A percentile compares a stretch with the other conserved stretches of the same genome.
phyloP scores from a whole-genome alignment of 2,329 filamentous ascomycete species.

The Sporothrix curviconia region DNA sequence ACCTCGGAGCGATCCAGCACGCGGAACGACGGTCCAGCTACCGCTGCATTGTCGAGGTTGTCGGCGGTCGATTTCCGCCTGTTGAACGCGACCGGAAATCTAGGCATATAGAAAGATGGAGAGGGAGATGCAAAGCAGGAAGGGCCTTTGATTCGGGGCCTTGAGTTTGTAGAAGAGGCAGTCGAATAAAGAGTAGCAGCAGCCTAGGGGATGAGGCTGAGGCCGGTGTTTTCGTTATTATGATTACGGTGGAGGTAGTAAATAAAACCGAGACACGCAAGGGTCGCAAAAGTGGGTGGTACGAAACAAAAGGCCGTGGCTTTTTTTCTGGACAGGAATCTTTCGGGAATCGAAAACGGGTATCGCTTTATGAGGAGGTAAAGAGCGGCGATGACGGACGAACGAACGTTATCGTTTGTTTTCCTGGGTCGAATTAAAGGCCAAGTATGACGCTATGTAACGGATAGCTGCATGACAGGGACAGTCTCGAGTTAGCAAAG shows the following conservation, averaged over 20 bases:
- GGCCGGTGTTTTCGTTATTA: not conserved
- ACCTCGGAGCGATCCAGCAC: slow-evolving; percentile 50
- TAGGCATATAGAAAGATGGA: slow-evolving; percentile 48
- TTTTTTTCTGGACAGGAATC: not conserved
- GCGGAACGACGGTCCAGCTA: slow-evolving; percentile 49
- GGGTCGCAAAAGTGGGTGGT: slow-evolving; percentile 4
- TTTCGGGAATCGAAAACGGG: not conserved
- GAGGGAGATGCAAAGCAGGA: not conserved
- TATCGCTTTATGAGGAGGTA: not conserved
- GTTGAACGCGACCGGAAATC: slow-evolving; percentile 52
- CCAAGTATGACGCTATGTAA: slow-evolving; percentile 18
- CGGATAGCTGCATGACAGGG: slow-evolving; percentile 32
- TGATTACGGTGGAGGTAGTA: not conserved
- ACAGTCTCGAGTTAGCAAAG: slow-evolving; percentile 26
- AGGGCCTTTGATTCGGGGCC: not conserved
- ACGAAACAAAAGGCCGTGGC: not conserved
- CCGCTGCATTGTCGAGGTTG: slow-evolving; percentile 45
- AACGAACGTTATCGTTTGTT: not conserved
- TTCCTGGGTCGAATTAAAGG: not conserved
- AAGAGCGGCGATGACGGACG: not conserved
- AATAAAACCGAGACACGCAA: slow-evolving; percentile 4
- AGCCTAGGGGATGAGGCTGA: not conserved
- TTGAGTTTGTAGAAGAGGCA: not conserved
- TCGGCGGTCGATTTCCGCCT: slow-evolving; percentile 55
- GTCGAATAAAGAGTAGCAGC: not conserved